Evolutionary conservation across 2,329 filamentous ascomycete species (phyloP).

Genomic region (Aspergillus oerlinghausenensis): DNA sequence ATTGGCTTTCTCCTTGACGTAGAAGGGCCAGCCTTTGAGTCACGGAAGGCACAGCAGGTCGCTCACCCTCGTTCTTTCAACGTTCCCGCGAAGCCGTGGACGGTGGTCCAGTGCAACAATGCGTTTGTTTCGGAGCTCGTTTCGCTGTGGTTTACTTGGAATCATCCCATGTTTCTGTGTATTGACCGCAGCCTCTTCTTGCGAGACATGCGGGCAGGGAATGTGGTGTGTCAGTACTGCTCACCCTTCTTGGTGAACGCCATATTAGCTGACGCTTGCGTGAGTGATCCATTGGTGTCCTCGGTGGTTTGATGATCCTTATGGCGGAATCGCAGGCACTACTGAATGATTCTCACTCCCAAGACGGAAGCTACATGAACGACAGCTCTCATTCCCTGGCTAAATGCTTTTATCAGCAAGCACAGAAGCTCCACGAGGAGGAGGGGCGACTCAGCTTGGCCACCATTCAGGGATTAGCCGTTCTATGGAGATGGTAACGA

Average conservation of each 20-base stretch:
- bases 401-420: constrained; percentile 25
- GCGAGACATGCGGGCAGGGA: constrained; percentile 21
- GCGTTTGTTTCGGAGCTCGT: constrained; percentile 20
- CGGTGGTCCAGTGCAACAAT: constrained; percentile 11
- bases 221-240: constrained; percentile 18
- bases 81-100: constrained; percentile 20
- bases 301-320: constrained; percentile 12
- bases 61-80: constrained; percentile 3
- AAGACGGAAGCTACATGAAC: background rate
- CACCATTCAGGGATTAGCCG: constrained; percentile 21
- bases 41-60: background rate
- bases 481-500: constrained; percentile 17
- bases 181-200: constrained; percentile 25
- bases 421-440: constrained; percentile 19
- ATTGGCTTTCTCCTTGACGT: background rate
- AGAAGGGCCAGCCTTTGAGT: background rate
- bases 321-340: constrained; percentile 11
- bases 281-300: constrained; percentile 10
- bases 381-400: background rate
- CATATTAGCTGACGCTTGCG: constrained; percentile 18
- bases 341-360: constrained; percentile 9
- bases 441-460: constrained; percentile 19
- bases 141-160: constrained; percentile 17
- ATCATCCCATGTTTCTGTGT: constrained; percentile 14
- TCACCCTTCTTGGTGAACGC: constrained; percentile 26